These are phyloP conservation scores for Peronospora farinosa DNA, from an alignment of 352 stramenopile genomes.

Conservation along the genomic window DNA sequence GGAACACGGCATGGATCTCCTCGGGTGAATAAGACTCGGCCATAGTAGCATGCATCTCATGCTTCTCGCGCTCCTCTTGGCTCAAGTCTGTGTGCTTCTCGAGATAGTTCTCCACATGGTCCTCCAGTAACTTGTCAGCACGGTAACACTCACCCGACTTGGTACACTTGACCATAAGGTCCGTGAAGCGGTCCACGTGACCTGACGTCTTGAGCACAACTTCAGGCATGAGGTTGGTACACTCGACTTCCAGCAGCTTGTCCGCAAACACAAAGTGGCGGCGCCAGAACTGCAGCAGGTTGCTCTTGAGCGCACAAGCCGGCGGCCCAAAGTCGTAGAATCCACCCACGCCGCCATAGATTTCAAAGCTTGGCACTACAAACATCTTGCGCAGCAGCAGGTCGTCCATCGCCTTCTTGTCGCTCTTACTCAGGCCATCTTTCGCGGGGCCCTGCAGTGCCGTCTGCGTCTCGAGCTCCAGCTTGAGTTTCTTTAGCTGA, in stretches of 20 bases:
- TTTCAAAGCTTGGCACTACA: conserved; percentile 98
- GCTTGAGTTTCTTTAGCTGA: conserved; percentile 91
- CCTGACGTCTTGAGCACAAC: conserved; percentile 97
- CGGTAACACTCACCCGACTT: conserved; percentile 97
- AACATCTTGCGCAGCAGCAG: conserved; percentile 99
- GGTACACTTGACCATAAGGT: conserved; percentile 99
- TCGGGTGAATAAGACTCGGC: conserved; percentile 96
- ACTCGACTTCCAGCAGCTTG: conserved; percentile 99
- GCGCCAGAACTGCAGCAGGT: conserved; percentile 94
- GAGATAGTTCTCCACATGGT: conserved; percentile 96
- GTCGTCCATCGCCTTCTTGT: conserved; percentile 94
- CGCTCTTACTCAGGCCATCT: conserved; percentile 60
- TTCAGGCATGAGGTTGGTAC: conserved; percentile 97
- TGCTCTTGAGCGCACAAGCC: conserved; percentile 93
- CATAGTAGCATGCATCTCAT: conserved; percentile 91
- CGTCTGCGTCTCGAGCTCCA: conserved; percentile 75
- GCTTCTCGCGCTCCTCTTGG: conserved; percentile 86
- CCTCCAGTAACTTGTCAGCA: conserved; percentile 99
- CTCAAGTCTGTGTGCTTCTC: conserved; percentile 80
- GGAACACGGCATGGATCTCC: conserved; percentile 94
- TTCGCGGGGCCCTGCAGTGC: conserved; percentile 57
- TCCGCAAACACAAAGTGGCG: conserved; percentile 98
- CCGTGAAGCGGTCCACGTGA: conserved; percentile 98
- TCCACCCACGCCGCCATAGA: conserved; percentile 97
- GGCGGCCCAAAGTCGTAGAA: conserved; percentile 98